phyloP scores from a whole-genome alignment of 495 filamentous ascomycete species.

The Trichoderma reesei region DNA sequence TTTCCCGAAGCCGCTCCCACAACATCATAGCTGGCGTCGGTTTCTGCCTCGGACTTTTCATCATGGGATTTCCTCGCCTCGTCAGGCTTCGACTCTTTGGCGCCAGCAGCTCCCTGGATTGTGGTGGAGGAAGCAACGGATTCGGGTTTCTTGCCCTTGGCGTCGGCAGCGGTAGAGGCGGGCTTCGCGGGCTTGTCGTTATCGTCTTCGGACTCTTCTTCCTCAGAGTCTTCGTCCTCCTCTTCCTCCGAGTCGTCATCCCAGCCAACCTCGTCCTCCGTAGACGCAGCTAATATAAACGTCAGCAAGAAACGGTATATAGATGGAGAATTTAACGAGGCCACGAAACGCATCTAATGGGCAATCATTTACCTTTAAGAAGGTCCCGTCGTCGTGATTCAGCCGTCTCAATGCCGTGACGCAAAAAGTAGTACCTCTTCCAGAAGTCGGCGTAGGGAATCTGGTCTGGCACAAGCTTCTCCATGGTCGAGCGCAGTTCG shows the following conservation, averaged over 20 bases:
- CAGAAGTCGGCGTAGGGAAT: conserved; percentile 87
- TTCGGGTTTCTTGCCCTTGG: conserved; percentile 23
- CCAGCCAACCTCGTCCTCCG: conserved; percentile 76
- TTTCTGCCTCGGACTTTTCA: conserved; percentile 72
- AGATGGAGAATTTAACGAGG: conserved; percentile 6
- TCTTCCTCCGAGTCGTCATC: conserved; percentile 47
- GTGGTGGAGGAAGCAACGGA: conserved; percentile 44
- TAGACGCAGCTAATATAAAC: conserved; percentile 37
- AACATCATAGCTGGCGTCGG: conserved; percentile 88
- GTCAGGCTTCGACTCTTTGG: conserved; percentile 40
- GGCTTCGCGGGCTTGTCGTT: not conserved
- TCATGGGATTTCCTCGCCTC: conserved; percentile 77
- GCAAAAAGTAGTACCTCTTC: conserved; percentile 90
- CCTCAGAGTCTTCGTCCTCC: conserved; percentile 52
- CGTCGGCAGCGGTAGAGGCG: conserved; percentile 12
- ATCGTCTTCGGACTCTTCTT: conserved; percentile 19
- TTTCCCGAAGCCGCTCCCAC: conserved; percentile 67
- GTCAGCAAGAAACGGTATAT: conserved; percentile 16
- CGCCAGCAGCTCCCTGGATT: conserved; percentile 24
- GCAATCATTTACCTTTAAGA: conserved; percentile 62
- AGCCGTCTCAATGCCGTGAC: conserved; percentile 90
- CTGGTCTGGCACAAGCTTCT: conserved; percentile 83
- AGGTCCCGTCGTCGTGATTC: conserved; percentile 85
- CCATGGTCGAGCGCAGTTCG: conserved; percentile 85
- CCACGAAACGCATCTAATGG: not conserved